Conservation (phyloP, 176 grass and related monocot genomes). For the Carex scoparia region DNA sequence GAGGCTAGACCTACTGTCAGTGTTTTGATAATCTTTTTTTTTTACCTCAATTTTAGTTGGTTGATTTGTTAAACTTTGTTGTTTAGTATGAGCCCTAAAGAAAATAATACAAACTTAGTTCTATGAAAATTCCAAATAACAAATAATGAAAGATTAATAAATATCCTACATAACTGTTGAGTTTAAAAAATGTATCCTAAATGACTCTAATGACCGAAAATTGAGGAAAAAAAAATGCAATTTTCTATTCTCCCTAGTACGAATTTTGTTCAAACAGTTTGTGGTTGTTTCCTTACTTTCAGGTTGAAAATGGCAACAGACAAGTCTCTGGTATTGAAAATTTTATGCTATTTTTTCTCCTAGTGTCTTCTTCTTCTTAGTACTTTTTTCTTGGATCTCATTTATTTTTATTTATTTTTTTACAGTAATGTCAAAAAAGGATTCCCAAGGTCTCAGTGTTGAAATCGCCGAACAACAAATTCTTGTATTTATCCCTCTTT, state of each 20-base stretch:
- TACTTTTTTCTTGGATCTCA: background rate
- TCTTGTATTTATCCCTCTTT: conserved; percentile 45
- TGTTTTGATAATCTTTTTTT: conserved; percentile 2
- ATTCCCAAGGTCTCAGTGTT: conserved; percentile 44
- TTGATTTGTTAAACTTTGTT: background rate
- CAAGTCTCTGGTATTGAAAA: conserved; percentile 55
- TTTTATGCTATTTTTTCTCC: background rate
- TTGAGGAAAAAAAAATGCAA: background rate
- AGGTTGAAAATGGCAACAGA: conserved; percentile 54
- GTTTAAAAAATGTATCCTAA: background rate
- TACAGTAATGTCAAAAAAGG: conserved; percentile 61
- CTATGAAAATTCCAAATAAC: background rate
- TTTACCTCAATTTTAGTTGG: background rate
- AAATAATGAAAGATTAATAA: background rate
- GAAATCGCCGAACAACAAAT: conserved; percentile 93
- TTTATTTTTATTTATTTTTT: conserved; percentile 24
- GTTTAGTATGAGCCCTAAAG: background rate
- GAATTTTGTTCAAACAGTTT: background rate
- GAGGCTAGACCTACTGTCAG: conserved; percentile 42
- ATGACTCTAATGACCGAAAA: background rate
- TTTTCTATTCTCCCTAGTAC: background rate
- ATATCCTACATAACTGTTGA: background rate
- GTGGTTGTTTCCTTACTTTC: conserved; percentile 9
- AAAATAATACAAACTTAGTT: background rate
- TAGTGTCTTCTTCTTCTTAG: background rate